A percentile compares a stretch with the other conserved stretches of the same genome.
These are phyloP conservation scores for Globisporangium solare DNA, from an alignment of 352 stramenopile species.

Conservation along the genomic window DNA sequence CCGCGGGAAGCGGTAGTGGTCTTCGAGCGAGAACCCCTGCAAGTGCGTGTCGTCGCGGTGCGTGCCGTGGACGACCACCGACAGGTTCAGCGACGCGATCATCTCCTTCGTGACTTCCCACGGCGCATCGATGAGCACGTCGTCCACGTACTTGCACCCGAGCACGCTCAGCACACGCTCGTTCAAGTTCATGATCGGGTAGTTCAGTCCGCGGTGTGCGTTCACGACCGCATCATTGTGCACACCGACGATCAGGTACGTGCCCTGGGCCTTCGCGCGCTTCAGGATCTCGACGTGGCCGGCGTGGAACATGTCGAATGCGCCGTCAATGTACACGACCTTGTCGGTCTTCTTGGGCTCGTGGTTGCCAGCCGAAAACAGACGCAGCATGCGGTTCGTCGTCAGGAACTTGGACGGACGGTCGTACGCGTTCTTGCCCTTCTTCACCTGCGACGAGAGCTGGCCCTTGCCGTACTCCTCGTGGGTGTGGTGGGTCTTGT, in stretches of 20 bases:
- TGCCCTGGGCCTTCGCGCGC: slow-evolving; percentile 87
- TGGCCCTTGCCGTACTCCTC: slow-evolving; percentile 75
- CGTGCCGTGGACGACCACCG: slow-evolving; percentile 82
- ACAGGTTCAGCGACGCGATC: slow-evolving; percentile 90
- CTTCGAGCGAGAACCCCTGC: slow-evolving; percentile 56
- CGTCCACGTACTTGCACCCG: slow-evolving; percentile 95
- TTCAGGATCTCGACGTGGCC: slow-evolving; percentile 97
- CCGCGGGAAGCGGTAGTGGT: slow-evolving; percentile 76
- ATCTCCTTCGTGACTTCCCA: slow-evolving; percentile 95
- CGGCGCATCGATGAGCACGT: slow-evolving; percentile 98
- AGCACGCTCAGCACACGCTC: slow-evolving; percentile 96
- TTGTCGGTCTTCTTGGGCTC: slow-evolving; percentile 86
- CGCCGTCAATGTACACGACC: slow-evolving; percentile 98
- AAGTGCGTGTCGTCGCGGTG: slow-evolving; percentile 74
- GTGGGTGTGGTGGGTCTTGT: slow-evolving; percentile 91
- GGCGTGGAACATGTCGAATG: slow-evolving; percentile 99
- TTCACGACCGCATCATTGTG: slow-evolving; percentile 94
- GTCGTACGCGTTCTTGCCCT: slow-evolving; percentile 42
- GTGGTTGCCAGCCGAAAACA: slow-evolving; percentile 88
- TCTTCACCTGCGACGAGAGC: slow-evolving; percentile 67
- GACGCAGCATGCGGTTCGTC: slow-evolving; percentile 92
- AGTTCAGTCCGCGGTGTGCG: slow-evolving; percentile 86
- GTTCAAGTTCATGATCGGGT: slow-evolving; percentile 98
- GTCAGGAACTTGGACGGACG: slow-evolving; percentile 94
- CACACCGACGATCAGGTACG: slow-evolving; percentile 96